phyloP scores from a whole-genome alignment of 2,329 filamentous ascomycete species.

The Pseudogymnoascus sp. region DNA sequence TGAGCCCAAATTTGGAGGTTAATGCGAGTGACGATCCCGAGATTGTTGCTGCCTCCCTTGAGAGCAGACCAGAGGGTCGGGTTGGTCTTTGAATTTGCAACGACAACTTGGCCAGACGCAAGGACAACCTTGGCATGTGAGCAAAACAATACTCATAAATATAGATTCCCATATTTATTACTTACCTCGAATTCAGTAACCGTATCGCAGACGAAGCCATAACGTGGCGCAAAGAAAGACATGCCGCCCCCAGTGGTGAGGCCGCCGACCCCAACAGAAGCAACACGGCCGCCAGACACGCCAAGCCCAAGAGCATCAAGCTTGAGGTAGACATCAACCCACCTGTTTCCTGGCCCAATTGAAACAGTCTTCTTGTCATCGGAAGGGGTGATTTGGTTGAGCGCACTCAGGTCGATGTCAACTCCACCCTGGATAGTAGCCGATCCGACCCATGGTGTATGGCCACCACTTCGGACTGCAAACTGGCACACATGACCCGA shows the following conservation, averaged over 20 bases:
- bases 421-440: slow-evolving; percentile 40
- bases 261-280: slow-evolving; percentile 32
- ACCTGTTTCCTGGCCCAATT: slow-evolving; percentile 31
- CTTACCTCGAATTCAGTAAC: slow-evolving; percentile 4
- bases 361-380: slow-evolving; percentile 22
- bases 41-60: slow-evolving; percentile 48
- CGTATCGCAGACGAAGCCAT: slow-evolving; percentile 9
- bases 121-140: slow-evolving; percentile 13
- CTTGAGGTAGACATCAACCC: slow-evolving; percentile 30
- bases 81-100: slow-evolving; percentile 15
- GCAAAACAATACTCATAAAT: background rate
- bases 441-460: slow-evolving; percentile 46
- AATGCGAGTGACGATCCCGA: slow-evolving; percentile 41
- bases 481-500: slow-evolving; percentile 31
- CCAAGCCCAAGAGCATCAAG: slow-evolving; percentile 26
- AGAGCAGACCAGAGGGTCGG: slow-evolving; percentile 43
- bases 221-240: slow-evolving; percentile 14
- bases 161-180: too few species aligned
- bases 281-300: slow-evolving; percentile 31
- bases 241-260: slow-evolving; percentile 28
- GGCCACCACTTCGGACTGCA: slow-evolving; percentile 48
- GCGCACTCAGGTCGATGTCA: slow-evolving; percentile 37
- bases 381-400: slow-evolving; percentile 15
- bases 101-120: background rate
- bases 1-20: slow-evolving; percentile 24